A percentile compares a stretch with the other conserved stretches of the same genome.
Conservation (phyloP, 2,329 filamentous ascomycete genomes). For the Ambrosiella cleistominuta region DNA sequence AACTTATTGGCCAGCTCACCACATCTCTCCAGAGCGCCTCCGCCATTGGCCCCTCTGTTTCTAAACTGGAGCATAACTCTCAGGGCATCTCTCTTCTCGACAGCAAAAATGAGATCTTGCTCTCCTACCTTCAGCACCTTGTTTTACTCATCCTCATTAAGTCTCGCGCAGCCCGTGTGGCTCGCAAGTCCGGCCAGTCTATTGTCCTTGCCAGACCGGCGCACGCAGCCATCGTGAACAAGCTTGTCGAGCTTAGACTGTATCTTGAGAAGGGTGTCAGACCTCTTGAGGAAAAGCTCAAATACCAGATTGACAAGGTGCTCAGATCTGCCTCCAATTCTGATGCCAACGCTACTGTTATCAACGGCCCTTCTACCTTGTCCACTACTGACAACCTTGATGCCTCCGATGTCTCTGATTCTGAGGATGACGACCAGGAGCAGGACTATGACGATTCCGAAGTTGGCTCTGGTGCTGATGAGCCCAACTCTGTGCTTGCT, state of each 20-base stretch:
- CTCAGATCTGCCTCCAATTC: conserved; percentile 70
- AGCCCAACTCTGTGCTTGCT: conserved; percentile 12
- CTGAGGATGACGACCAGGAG: conserved; percentile 17
- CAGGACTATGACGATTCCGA: conserved; percentile 22
- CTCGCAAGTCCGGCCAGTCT: conserved; percentile 12
- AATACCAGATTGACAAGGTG: conserved; percentile 93
- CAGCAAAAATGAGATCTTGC: conserved; percentile 89
- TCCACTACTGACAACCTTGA: conserved; percentile 14
- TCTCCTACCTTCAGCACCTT: conserved; percentile 89
- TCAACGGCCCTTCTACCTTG: conserved; percentile 8
- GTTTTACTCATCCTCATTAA: conserved; percentile 76
- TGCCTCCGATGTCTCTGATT: conserved; percentile 17
- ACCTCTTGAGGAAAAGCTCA: conserved; percentile 74
- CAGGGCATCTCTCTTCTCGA: conserved; percentile 90
- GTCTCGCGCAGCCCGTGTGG: conserved; percentile 36
- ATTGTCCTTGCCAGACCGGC: neutral
- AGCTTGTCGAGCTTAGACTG: conserved; percentile 77
- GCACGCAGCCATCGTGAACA: conserved; percentile 46
- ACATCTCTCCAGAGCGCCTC: conserved; percentile 45
- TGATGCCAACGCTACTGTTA: conserved; percentile 24
- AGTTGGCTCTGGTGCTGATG: conserved; percentile 10
- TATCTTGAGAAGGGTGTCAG: conserved; percentile 87
- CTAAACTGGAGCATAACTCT: conserved; percentile 51
- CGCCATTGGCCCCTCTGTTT: conserved; percentile 45
- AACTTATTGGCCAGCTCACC: conserved; percentile 35